Evolutionary conservation across 2,329 filamentous ascomycete species (phyloP), one percentile per base, ranked within the genome.

Genomic region (Sclerotinia minor): DNA sequence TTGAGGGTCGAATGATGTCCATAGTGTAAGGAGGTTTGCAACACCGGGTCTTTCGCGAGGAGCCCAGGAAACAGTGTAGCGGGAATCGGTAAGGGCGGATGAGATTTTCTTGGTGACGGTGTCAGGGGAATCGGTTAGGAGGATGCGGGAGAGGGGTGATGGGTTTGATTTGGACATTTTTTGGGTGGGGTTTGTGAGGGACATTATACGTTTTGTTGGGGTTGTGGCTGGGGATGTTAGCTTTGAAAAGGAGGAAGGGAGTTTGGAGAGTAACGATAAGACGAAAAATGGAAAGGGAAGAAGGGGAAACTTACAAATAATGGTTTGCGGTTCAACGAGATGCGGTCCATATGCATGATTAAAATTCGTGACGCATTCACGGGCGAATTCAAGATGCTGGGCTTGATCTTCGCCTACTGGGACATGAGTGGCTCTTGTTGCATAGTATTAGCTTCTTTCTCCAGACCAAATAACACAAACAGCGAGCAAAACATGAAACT

Each of bases 81-180:
- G 72, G 0, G 86, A 89, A 78, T 99, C 95, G 1, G 95, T 98
- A 44, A 92, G 77, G 9, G 95, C 92, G 8, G 81, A 79, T 71
- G 83, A 87, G 71, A 98, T 81, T 77, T 96, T 97, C 58, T 79
- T 79, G 26, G 80, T 79, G 70, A 98, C 94, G 3, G 83, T 81
- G 0, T 84, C 79, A 0, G 85, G 80, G 0, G 82, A 79, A 73
- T 97, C 92, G 2, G 90, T 96, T 69, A 99, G 87, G 17, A 95
- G 81, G 73, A 99, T 96, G 24, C 92, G 86, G 9, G 92, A 96
- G 61, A 85, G 85, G 3, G 85, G 83, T 72, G 91, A 86, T 0
- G 83, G 76, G 74, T 92, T 85, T 0, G 93, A 97, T 79, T 99
- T 99, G 67, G 93, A 97, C 95, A 99, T 99, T 78, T 99, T 99